These are phyloP conservation scores for Penicillium simplicissimum DNA, from an alignment of 495 filamentous ascomycete genomes.

Conservation along the genomic window DNA sequence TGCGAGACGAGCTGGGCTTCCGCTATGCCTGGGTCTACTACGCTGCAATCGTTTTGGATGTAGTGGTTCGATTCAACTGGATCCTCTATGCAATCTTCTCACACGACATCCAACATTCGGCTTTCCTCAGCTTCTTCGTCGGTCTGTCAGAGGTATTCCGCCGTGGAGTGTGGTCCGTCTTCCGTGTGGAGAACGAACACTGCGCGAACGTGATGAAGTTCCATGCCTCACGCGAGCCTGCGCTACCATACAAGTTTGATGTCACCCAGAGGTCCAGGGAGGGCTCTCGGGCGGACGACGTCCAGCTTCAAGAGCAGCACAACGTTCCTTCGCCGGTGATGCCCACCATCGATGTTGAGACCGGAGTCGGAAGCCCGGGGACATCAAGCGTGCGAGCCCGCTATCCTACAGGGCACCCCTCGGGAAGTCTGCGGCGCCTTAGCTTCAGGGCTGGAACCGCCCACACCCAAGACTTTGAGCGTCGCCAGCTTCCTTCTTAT, in stretches of 20 bases:
- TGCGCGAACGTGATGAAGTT: constrained; percentile 83
- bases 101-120: constrained; percentile 75
- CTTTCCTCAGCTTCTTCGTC: constrained; percentile 73
- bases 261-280: constrained; percentile 26
- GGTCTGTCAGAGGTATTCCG: constrained; percentile 75
- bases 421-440: constrained; percentile 46
- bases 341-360: constrained; percentile 34
- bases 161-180: constrained; percentile 84
- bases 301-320: constrained; percentile 36
- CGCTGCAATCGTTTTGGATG: constrained; percentile 76
- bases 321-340: constrained; percentile 19
- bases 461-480: constrained; percentile 86
- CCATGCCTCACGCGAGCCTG: constrained; percentile 78
- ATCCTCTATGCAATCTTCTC: constrained; percentile 88
- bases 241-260: constrained; percentile 70
- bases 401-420: constrained; percentile 23
- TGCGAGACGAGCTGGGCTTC: constrained; percentile 79
- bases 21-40: constrained; percentile 82
- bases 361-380: constrained; percentile 20
- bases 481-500: constrained; percentile 56
- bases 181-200: constrained; percentile 97
- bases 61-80: constrained; percentile 92
- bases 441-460: constrained; percentile 67
- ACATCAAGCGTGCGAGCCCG: constrained; percentile 28
- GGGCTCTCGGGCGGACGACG: constrained; percentile 22